Evolutionary conservation across 2,329 filamentous ascomycete genomes (phyloP).

Genomic region (Ceratocystis lukuohia): DNA sequence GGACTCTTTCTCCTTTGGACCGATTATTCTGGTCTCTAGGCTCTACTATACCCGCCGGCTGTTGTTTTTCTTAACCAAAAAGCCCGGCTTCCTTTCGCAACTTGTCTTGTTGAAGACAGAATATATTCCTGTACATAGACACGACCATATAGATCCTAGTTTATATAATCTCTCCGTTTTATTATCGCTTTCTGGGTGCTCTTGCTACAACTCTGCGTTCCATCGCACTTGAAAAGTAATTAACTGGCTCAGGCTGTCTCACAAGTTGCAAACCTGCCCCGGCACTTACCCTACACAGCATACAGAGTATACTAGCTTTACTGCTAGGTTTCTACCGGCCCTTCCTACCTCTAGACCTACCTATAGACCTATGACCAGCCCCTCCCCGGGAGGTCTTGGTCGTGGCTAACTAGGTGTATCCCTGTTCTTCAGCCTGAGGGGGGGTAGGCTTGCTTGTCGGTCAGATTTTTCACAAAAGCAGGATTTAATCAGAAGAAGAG

Average conservation of each 20-base stretch:
- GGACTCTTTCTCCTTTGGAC: background rate
- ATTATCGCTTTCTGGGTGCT: background rate
- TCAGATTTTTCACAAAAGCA: background rate
- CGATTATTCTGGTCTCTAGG: background rate
- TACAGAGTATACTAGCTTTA: too few relatives aligned
- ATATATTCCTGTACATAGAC: slow-evolving; percentile 8
- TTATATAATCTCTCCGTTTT: background rate
- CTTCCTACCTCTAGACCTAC: background rate
- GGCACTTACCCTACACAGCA: background rate
- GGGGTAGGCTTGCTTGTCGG: background rate
- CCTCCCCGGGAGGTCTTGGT: background rate
- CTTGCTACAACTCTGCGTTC: background rate
- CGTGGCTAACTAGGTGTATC: background rate
- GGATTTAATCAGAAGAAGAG: background rate
- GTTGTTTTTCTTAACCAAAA: too few relatives aligned
- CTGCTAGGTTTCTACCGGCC: background rate
- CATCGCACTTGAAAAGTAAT: background rate
- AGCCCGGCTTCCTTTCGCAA: background rate
- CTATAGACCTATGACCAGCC: background rate
- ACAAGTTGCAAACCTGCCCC: background rate
- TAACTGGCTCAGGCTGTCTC: too few relatives aligned
- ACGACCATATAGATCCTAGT: background rate
- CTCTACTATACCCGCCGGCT: too few relatives aligned
- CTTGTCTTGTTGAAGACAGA: background rate
- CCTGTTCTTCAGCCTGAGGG: background rate